phyloP scores from a whole-genome alignment of 1,284 basidiomycete species.

The Exsudoporus floridanus region DNA sequence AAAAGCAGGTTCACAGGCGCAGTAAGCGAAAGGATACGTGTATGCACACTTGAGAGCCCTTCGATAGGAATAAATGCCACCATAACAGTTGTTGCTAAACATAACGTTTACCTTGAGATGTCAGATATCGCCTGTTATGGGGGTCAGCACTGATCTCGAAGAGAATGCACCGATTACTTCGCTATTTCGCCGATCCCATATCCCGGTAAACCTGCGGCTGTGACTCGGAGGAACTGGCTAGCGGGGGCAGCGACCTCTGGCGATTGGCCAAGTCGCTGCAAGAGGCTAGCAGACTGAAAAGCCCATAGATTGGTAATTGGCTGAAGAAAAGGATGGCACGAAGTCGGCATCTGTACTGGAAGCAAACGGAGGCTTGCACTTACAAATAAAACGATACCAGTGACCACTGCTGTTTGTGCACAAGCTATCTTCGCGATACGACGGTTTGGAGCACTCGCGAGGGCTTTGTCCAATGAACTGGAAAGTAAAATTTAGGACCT shows the following conservation, averaged over 20 bases:
- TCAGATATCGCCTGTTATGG: slow-evolving; percentile 20
- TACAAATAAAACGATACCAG: slow-evolving; percentile 24
- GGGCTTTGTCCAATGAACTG: slow-evolving; percentile 27
- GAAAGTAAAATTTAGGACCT: background rate
- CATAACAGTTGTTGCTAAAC: background rate
- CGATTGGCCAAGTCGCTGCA: slow-evolving; percentile 26
- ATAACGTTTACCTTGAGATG: slow-evolving; percentile 23
- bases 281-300: slow-evolving; percentile 18
- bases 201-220: slow-evolving; percentile 28
- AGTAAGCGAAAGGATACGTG: slow-evolving; percentile 23
- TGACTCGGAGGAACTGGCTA: slow-evolving; percentile 25
- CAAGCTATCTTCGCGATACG: slow-evolving; percentile 22
- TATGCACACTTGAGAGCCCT: slow-evolving; percentile 27
- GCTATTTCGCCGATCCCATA: slow-evolving; percentile 32
- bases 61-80: background rate
- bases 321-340: slow-evolving; percentile 1
- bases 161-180: slow-evolving; percentile 15
- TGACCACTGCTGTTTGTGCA: slow-evolving; percentile 24
- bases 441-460: slow-evolving; percentile 13
- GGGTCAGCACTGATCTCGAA: slow-evolving; percentile 5
- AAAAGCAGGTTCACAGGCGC: slow-evolving; percentile 28
- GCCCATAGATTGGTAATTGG: slow-evolving; percentile 27
- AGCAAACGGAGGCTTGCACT: background rate
- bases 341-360: background rate
- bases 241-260: slow-evolving; percentile 21